Evolutionary conservation across 352 stramenopile genomes (phyloP).

Genomic region (Peronospora destructor): DNA sequence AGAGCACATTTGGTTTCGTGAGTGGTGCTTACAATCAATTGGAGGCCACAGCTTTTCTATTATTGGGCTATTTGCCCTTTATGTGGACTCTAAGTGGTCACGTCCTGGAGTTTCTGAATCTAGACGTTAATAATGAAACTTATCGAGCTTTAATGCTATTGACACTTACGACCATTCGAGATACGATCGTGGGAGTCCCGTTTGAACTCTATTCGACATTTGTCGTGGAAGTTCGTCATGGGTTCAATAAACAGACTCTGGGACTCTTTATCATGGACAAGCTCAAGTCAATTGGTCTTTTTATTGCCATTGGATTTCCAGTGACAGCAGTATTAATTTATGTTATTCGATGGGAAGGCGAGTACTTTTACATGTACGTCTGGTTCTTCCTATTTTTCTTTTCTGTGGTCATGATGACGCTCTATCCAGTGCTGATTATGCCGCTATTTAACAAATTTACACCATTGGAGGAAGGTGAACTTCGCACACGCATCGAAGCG

Average conservation of each 20-base stretch:
- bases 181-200: constrained; percentile 54
- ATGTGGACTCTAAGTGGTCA: constrained; percentile 85
- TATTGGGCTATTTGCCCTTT: constrained; percentile 90
- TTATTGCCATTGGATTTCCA: constrained; percentile 68
- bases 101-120: constrained; percentile 46
- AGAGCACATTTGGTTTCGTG: constrained; percentile 93
- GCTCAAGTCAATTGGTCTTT: constrained; percentile 89
- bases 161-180: constrained; percentile 52
- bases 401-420: constrained; percentile 92
- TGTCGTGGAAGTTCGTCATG: constrained; percentile 92
- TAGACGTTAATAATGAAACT: constrained; percentile 78
- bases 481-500: constrained; percentile 90
- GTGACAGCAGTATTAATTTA: constrained; percentile 56
- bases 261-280: constrained; percentile 94
- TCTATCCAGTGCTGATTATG: constrained; percentile 95
- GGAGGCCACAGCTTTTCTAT: constrained; percentile 81
- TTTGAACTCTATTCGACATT: constrained; percentile 93
- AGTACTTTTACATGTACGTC: constrained; percentile 88
- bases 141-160: constrained; percentile 68
- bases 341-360: constrained; percentile 67
- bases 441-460: constrained; percentile 97
- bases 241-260: constrained; percentile 97
- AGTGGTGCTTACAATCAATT: constrained; percentile 79
- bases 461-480: constrained; percentile 74
- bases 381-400: constrained; percentile 93